Evolutionary conservation across 768 basidiomycete genomes (phyloP), one percentile per base, ranked within the genome.

Genomic region (Trichaptum fuscoviolaceum): DNA sequence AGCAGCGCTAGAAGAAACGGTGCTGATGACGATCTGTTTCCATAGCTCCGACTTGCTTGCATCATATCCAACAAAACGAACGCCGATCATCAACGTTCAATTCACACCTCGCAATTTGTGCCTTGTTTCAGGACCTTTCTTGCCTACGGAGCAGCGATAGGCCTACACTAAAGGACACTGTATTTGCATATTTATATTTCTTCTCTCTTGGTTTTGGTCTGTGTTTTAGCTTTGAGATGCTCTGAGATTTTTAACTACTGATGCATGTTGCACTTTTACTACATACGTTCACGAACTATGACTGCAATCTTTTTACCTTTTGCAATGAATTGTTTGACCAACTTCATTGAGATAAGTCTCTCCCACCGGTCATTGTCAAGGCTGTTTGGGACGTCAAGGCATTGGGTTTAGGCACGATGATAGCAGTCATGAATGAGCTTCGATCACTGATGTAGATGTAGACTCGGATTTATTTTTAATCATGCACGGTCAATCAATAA

Each of bases 71-170:
- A 99, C 97, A 34, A 99, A 99, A 80, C 85, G 95, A 64, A 99
- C 97, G 27, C 96, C 97, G 0, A 85, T 99, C 70, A 86, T 87
- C 26, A 91, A 96, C 72, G 89, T 95, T 10, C 93, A 97, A 70
- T 97, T 99, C 73, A 99, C 97, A 9, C 87, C 95, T 30, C 86
- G 96, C 17, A 99, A 99, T 76, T 83, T 99, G 35, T 96, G 94
- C 76, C 78, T 99, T 65, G 93, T 91, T 59, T 90, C 91, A 20
- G 96, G 96, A 6, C 83, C 82, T 58, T 90, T 88, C 73, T 78
- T 87, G 57, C 79, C 89, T 24, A 81, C 86, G 0, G 90, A 90
- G 66, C 74, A 78, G 63, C 80, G 85, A 75, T 87, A 67, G 57
- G 59, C 24, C 12, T 17, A 2, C 23, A 52, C 59, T 3, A 24